Conservation (phyloP, 306 rosid genomes). For the Quercus aquifolioides region DNA sequence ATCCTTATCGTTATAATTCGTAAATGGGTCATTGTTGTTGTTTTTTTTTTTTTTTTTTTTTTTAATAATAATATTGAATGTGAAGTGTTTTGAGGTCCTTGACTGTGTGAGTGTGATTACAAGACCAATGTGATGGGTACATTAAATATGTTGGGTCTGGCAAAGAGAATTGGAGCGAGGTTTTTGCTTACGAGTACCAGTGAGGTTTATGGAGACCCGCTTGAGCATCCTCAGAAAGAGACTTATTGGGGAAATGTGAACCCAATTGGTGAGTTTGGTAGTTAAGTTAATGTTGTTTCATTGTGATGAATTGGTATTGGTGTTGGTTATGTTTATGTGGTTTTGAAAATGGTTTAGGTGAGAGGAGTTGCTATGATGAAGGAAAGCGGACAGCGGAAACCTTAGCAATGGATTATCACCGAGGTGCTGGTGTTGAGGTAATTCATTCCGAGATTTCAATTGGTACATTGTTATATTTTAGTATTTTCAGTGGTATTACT, state of each 20-base stretch:
- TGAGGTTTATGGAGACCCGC: slow-evolving; percentile 95
- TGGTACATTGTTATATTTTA: slow-evolving; percentile 1
- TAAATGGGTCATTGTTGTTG: background rate
- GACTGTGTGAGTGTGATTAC: slow-evolving; percentile 41
- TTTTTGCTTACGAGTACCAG: slow-evolving; percentile 93
- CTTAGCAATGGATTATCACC: slow-evolving; percentile 91
- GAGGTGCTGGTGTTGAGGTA: slow-evolving; percentile 98
- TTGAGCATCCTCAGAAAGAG: slow-evolving; percentile 98
- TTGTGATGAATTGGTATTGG: background rate
- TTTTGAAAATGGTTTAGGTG: slow-evolving; percentile 50
- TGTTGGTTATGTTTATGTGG: background rate
- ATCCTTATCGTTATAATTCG: slow-evolving; percentile 41
- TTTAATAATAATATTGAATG: background rate
- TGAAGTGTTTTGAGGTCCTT: slow-evolving; percentile 39
- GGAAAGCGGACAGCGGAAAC: slow-evolving; percentile 98
- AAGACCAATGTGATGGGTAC: slow-evolving; percentile 99
- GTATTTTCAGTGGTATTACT: background rate
- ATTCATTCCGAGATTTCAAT: background rate
- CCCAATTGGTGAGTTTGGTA: slow-evolving; percentile 71
- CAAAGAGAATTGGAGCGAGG: slow-evolving; percentile 93
- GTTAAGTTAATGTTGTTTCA: background rate
- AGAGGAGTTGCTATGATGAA: slow-evolving; percentile 97
- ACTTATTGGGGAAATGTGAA: slow-evolving; percentile 98
- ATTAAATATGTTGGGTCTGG: slow-evolving; percentile 92
- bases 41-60: background rate